Percentiles rank a stretch among this genome's conserved stretches.
Evolutionary conservation across 1,284 basidiomycete species (phyloP).

Genomic region (Ustilago xerochloae): DNA sequence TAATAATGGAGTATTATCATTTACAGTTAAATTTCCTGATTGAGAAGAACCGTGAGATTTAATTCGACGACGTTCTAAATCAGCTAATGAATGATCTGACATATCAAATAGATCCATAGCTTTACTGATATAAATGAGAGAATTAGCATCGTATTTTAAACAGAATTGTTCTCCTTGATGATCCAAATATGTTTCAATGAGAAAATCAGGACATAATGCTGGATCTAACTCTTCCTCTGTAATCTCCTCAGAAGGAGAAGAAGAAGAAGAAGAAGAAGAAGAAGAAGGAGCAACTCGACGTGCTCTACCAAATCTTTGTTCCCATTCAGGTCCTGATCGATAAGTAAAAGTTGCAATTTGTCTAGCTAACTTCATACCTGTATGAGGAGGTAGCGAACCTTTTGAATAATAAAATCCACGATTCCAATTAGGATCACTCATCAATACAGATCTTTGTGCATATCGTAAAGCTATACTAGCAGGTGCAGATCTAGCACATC

Average conservation of each 20-base stretch:
- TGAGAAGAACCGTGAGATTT: slow-evolving; percentile 40
- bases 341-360: slow-evolving; percentile 99
- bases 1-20: slow-evolving; percentile 14
- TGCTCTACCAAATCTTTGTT: slow-evolving; percentile 90
- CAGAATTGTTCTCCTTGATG: slow-evolving; percentile 90
- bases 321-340: slow-evolving; percentile 98
- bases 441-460: slow-evolving; percentile 92
- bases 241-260: too few species aligned
- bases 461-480: slow-evolving; percentile 94
- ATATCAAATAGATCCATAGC: slow-evolving; percentile 99
- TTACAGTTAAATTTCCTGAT: slow-evolving; percentile 13
- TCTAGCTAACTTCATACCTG: slow-evolving; percentile 96
- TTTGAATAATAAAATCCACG: slow-evolving; percentile 94
- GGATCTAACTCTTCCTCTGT: slow-evolving; percentile 65
- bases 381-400: slow-evolving; percentile 85
- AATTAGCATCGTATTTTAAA: slow-evolving; percentile 98
- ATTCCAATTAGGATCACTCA: slow-evolving; percentile 99
- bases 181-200: slow-evolving; percentile 98
- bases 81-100: slow-evolving; percentile 80
- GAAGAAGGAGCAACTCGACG: slow-evolving; percentile 69
- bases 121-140: slow-evolving; percentile 93
- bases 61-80: slow-evolving; percentile 70
- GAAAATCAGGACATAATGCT: slow-evolving; percentile 89
- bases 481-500: slow-evolving; percentile 89
- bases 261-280: too few species aligned